Evolutionary conservation across 306 rosid genomes (phyloP), one percentile per base, ranked within the genome.

Genomic region (Cicer cuneatum): DNA sequence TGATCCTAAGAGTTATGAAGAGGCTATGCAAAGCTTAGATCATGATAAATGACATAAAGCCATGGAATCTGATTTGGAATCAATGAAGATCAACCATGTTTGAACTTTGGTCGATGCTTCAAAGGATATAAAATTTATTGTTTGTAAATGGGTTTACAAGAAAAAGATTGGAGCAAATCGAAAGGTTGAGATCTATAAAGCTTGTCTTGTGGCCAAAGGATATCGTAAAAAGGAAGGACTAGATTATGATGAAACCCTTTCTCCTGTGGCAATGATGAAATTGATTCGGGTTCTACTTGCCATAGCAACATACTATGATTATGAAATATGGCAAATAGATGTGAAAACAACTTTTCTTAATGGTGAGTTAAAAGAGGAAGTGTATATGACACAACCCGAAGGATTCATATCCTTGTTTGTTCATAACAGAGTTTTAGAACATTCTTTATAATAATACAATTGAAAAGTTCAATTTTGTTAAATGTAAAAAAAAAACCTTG

Each of bases 381-480:
- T 64, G 37, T 16, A 41, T 11, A 65, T 42, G 53, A 41, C 16
- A 41, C 15, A 65, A 10, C 52, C 5, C 5, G 15, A 41, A 64
- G 53, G 54, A 5, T 41, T 10, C 38, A 64, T 9, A 64, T 19
- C n/a, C 5, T 10, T 16, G 5, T 64, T 1, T 64, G 52, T 41
- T 64, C 70, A 41, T 64, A 66, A 43, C 41, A 66, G 21, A 21
- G 57, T 45, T 2, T 45, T 52, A 38, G 74, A 69, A 37, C 9
- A 51, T 69, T 57, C 14, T 40, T 24, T 57, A 19, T 24, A 57
- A 57, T 2, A 21, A 57, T 5, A 57, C 12, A 39, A 18, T 70
- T 21, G 13, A 39, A 70, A 70, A 70, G 51, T 70, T 52, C 12
- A 7, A 70, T 19, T 70, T 70, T 51, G 39, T 70, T 15, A 37